Evolutionary conservation across 148 eudicot species (phyloP).

Genomic region (Camellia granthamiana): DNA sequence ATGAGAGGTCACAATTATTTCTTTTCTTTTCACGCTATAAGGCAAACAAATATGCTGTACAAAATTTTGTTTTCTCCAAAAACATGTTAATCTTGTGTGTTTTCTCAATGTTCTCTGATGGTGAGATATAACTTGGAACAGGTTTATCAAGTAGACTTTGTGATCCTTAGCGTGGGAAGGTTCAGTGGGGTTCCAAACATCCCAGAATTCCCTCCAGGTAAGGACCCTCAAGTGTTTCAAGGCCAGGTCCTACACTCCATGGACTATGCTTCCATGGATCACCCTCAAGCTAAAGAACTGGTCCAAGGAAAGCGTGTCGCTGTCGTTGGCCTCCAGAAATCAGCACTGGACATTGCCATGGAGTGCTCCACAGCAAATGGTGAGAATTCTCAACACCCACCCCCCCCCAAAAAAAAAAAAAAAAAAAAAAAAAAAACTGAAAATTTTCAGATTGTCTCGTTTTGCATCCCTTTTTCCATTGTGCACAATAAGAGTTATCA

Average conservation of each 20-base stretch:
- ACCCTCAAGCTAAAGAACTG: conserved; percentile 30
- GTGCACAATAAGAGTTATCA: neutral
- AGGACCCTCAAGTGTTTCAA: conserved; percentile 53
- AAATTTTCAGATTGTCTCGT: neutral
- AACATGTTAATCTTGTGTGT: too few species aligned
- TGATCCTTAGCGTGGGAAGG: conserved; percentile 57
- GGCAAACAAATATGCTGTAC: too few species aligned
- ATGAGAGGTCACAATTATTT: too few species aligned
- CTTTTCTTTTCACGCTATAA: too few species aligned
- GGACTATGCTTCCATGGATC: conserved; percentile 51
- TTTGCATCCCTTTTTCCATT: neutral
- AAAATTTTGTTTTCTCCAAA: too few species aligned
- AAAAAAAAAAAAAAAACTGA: too few species aligned
- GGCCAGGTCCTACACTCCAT: conserved; percentile 67
- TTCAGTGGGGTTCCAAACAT: conserved; percentile 56
- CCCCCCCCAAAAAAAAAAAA: too few species aligned
- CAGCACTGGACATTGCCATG: conserved; percentile 65
- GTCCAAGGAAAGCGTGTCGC: conserved; percentile 48
- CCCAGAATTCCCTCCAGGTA: conserved; percentile 52
- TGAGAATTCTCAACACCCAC: neutral
- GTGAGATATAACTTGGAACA: conserved; percentile 4
- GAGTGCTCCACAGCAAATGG: conserved; percentile 55
- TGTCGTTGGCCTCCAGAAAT: conserved; percentile 65
- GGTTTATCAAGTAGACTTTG: conserved; percentile 46
- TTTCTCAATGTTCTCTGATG: neutral